Conservation (phyloP, 495 filamentous ascomycete genomes). For the Tetracladium marchalianum region DNA sequence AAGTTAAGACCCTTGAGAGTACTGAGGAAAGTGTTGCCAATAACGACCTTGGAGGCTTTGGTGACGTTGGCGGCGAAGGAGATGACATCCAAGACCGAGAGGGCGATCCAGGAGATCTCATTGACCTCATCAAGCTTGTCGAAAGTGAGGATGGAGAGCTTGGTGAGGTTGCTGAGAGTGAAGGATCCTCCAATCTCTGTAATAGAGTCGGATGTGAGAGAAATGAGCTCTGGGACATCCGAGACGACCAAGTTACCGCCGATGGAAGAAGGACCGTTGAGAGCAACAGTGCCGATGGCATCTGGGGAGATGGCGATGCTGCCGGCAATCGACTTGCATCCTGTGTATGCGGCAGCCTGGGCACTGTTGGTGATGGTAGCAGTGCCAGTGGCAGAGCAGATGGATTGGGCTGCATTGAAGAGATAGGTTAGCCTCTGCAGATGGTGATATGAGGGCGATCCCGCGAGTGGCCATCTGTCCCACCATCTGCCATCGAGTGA, state of each 20-base stretch:
- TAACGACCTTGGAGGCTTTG: slow-evolving; percentile 52
- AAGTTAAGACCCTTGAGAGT: slow-evolving; percentile 73
- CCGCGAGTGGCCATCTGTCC: too few relatives aligned
- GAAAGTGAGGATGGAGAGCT: slow-evolving; percentile 54
- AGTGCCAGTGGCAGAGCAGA: slow-evolving; percentile 27
- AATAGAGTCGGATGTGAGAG: slow-evolving; percentile 41
- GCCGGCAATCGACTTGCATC: slow-evolving; percentile 61
- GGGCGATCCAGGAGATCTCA: slow-evolving; percentile 56
- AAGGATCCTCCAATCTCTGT: slow-evolving; percentile 50
- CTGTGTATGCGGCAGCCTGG: slow-evolving; percentile 59
- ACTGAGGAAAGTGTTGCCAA: slow-evolving; percentile 75
- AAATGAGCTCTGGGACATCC: slow-evolving; percentile 48
- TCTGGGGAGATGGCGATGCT: slow-evolving; percentile 52
- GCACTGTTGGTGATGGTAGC: slow-evolving; percentile 55
- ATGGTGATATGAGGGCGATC: background rate
- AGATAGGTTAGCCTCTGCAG: slow-evolving; percentile 7
- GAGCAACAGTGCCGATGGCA: slow-evolving; percentile 39
- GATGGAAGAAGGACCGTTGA: slow-evolving; percentile 52
- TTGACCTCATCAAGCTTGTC: slow-evolving; percentile 51
- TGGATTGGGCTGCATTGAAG: slow-evolving; percentile 29
- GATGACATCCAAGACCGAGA: slow-evolving; percentile 60
- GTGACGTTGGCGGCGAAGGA: slow-evolving; percentile 51
- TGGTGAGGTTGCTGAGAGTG: slow-evolving; percentile 51
- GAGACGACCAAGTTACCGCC: slow-evolving; percentile 54
- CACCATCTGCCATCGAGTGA: background rate